Evolutionary conservation across 2,329 filamentous ascomycete species (phyloP), one percentile per base, ranked within the genome.

Genomic region (Hirsutella rhossiliensis): DNA sequence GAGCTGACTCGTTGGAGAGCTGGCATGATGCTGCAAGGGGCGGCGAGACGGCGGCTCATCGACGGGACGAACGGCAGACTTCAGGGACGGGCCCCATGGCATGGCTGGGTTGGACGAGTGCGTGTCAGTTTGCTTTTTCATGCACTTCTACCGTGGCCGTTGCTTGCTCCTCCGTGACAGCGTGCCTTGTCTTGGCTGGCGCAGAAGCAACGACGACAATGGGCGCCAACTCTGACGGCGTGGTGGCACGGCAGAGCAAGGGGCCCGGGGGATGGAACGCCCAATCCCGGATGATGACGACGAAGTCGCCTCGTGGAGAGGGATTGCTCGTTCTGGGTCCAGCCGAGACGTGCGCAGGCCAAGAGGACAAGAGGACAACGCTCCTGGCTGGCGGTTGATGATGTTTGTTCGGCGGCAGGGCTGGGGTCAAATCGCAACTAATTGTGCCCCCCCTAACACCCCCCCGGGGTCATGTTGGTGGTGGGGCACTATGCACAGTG

Each of bases 1-100:
- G 73, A 76, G 46, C 66, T 65, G 41, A 61, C 63, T 50, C 69
- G 64, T 37, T 63, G 58, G 43, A 75, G 59, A 40, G 58, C 54
- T 44, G 67, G 60, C 66, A 69, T 69, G 45, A 49, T 48, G 54
- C 36, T 42, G 37, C 31, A 34, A 11, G 31, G 31, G 8, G 42
- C 18, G 37, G 13, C 20, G 27, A 20, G 36, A 17, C 18, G 17
- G n/a, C 3, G 19, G 34, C 23, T 41, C 40, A 27, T 32, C 15
- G 41, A 19, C 40, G 18, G 20, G 17, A 28, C 17, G 11, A 9
- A 34, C 31, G 31, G 31, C 11, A 34, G n/a, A 17, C 31, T 13
- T 34, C 31, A 7, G 31, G 12, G 13, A 4, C 31, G 31, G n/a
- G n/a, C 31, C 13, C 31, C 31, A 34, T 34, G 31, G 31, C 31